Percentiles rank a stretch among this genome's conserved stretches.
These are phyloP conservation scores for Boletus tylopilopsis DNA, from an alignment of 768 basidiomycete species.

Conservation along the genomic window DNA sequence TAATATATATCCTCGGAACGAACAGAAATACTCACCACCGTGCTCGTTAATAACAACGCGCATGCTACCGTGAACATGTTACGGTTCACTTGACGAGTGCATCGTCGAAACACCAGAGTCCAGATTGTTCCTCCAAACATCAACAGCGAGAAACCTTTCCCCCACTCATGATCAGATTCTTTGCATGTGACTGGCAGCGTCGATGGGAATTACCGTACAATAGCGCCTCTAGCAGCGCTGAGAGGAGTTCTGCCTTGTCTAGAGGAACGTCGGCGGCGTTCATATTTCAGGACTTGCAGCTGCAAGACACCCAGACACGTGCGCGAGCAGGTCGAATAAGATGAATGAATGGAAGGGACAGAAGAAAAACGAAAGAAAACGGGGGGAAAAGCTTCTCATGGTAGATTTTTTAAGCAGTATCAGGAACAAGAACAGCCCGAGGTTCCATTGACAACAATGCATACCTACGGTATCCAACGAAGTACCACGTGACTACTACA, in stretches of 20 bases:
- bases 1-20: background rate
- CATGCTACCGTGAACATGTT: background rate
- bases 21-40: background rate
- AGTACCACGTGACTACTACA: no score
- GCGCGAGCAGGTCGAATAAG: background rate
- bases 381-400: no score
- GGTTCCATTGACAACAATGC: no score
- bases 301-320: no score
- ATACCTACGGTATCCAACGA: no score
- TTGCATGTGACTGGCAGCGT: background rate
- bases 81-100: background rate
- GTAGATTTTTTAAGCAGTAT: no score
- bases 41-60: background rate
- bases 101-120: background rate
- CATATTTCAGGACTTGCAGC: background rate
- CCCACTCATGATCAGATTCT: background rate
- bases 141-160: background rate
- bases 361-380: no score
- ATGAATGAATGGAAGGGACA: no score
- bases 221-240: background rate
- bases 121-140: background rate
- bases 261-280: background rate
- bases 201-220: background rate
- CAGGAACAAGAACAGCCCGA: no score
- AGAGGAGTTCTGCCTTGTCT: constrained; percentile 1